Evolutionary conservation across 306 rosid species (phyloP), one percentile per base, ranked within the genome.

Genomic region (Medicago ruthenica): DNA sequence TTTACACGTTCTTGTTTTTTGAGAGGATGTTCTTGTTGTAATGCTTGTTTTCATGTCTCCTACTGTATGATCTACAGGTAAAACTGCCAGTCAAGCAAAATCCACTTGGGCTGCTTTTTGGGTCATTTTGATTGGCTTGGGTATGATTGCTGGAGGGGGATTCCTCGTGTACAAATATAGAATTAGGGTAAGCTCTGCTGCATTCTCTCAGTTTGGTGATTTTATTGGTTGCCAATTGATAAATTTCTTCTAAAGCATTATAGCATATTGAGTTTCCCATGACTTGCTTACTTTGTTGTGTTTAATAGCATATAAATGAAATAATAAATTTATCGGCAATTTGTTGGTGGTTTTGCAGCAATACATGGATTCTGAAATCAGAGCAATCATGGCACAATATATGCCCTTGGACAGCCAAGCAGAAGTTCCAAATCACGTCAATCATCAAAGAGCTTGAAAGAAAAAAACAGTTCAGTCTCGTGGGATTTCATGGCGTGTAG

Each of bases 371-470:
- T 93, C 97, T 4, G 98, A 93, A 85, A 91, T 93, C 82, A 87
- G 97, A 83, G 98, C 98, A 67, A 93, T 93, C 80, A 93, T 93
- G 98, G 96, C 97, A 60, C 98, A 93, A 74, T 93, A 93, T 78
- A 93, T 93, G 98, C 98, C 98, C 59, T 86, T 93, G 75, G 98
- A 93, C 85, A 90, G 93, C 88, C 98, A 93, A 81, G 90, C 79
- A 7, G 98, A 93, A 81, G 86, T 85, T 81, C 92, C 90, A 8
- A 93, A 85, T 80, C 91, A 87, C 45, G 83, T 85, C 62, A 80
- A 75, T 18, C 88, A 83, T 8, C 89, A 81, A 45, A 89, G 83
- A 40, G 82, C 89, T 6, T 90, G 85, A 86, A 76, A 58, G 59
- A 18, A 68, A 2, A 27, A 16, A 59, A 45, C 20, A 22, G 57